Percentiles rank a stretch among this genome's conserved stretches.
Conservation (phyloP, 805 yeast species). For the Scheffersomyces amazonensis region DNA sequence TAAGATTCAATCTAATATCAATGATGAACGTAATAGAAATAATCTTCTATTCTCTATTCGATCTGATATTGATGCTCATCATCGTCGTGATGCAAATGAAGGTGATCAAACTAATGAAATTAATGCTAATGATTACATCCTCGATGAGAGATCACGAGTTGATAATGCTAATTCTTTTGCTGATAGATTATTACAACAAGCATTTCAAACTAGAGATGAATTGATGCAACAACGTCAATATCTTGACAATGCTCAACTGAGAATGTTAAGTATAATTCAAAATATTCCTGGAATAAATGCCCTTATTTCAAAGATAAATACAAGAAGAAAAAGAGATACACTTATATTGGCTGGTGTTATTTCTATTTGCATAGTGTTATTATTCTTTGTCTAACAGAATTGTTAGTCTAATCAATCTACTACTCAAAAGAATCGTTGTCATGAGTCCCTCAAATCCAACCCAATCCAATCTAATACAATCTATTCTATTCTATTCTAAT, state of each 20-base stretch:
- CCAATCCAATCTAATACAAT: no score
- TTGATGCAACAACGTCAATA: slow-evolving; percentile 66
- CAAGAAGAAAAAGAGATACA: slow-evolving; percentile 86
- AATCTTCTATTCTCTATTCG: slow-evolving; percentile 76
- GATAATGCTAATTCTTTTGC: slow-evolving; percentile 72
- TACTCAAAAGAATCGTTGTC: no score
- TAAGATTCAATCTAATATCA: slow-evolving; percentile 55
- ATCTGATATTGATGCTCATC: slow-evolving; percentile 72
- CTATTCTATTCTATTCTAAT: no score
- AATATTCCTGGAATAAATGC: slow-evolving; percentile 81
- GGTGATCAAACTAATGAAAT: slow-evolving; percentile 7
- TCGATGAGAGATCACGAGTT: slow-evolving; percentile 72
- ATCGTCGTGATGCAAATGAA: slow-evolving; percentile 28
- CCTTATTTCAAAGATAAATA: slow-evolving; percentile 74
- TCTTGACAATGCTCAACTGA: slow-evolving; percentile 61
- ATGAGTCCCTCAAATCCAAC: no score
- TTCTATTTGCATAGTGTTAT: slow-evolving; percentile 64
- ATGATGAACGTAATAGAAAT: slow-evolving; percentile 72
- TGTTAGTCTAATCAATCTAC: no score
- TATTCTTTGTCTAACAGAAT: slow-evolving; percentile 46
- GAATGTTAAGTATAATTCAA: slow-evolving; percentile 58
- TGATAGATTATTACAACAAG: slow-evolving; percentile 78
- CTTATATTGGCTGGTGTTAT: slow-evolving; percentile 76
- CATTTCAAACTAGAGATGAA: slow-evolving; percentile 87
- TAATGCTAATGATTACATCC: slow-evolving; percentile 68